These are phyloP conservation scores for Clausena lansium DNA, from an alignment of 345 rosid genomes.

Conservation along the genomic window DNA sequence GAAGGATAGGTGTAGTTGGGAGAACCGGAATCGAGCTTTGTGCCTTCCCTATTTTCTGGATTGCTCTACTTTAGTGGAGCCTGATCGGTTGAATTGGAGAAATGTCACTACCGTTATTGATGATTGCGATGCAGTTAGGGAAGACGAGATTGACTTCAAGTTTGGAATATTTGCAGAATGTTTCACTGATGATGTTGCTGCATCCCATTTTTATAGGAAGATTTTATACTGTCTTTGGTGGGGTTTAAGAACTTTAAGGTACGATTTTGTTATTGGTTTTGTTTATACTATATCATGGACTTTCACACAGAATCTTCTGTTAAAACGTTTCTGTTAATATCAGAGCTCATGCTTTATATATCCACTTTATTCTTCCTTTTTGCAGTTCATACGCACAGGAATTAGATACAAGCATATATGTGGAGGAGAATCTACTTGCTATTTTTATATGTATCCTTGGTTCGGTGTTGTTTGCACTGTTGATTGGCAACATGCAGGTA, in stretches of 20 bases:
- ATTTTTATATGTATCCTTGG: constrained; percentile 67
- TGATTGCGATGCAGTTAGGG: constrained; percentile 56
- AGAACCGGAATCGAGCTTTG: constrained; percentile 32
- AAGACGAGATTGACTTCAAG: constrained; percentile 32
- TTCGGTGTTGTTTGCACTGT: constrained; percentile 63
- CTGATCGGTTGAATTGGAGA: constrained; percentile 67
- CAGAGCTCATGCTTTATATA: background rate
- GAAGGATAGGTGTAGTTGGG: constrained; percentile 53
- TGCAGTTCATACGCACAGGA: constrained; percentile 84
- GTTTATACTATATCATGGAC: background rate
- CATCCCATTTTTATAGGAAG: constrained; percentile 46
- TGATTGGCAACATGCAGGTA: constrained; percentile 99
- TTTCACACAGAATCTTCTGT: background rate
- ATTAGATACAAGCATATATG: constrained; percentile 63
- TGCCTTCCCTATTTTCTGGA: constrained; percentile 66
- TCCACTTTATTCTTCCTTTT: background rate
- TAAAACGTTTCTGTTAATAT: background rate
- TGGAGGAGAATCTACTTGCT: constrained; percentile 75
- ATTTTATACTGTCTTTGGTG: constrained; percentile 88
- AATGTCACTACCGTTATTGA: constrained; percentile 55
- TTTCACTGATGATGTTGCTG: constrained; percentile 59
- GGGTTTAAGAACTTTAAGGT: constrained; percentile 88
- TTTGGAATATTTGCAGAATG: constrained; percentile 85
- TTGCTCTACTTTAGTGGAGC: constrained; percentile 37
- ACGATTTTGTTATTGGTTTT: background rate